Evolutionary conservation across 2,329 filamentous ascomycete genomes (phyloP).

Genomic region (Arthroderma sp.): DNA sequence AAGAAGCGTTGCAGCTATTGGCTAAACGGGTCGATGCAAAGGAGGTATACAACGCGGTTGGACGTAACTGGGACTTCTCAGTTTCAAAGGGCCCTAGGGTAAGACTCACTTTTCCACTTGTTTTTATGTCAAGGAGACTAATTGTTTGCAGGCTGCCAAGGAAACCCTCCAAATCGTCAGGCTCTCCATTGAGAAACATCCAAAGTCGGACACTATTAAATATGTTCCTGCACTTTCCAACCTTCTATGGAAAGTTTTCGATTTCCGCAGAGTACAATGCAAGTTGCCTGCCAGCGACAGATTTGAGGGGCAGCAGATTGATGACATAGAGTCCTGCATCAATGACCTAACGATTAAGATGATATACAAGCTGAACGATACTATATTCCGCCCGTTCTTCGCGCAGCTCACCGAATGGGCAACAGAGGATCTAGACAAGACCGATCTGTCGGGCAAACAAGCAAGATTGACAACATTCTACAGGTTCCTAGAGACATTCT

Average conservation of each 20-base stretch:
- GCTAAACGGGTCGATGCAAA: conserved; percentile 67
- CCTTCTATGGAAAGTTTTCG: conserved; percentile 44
- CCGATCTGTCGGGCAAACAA: conserved; percentile 46
- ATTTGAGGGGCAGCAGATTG: conserved; percentile 39
- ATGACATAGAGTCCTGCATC: conserved; percentile 50
- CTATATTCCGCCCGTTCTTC: conserved; percentile 85
- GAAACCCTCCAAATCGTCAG: conserved; percentile 61
- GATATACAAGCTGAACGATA: conserved; percentile 94
- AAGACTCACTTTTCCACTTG: conserved; percentile 26
- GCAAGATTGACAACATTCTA: conserved; percentile 66
- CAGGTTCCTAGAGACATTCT: conserved; percentile 67
- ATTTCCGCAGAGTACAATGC: conserved; percentile 33
- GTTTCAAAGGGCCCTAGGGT: conserved; percentile 50
- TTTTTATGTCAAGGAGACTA: conserved; percentile 13
- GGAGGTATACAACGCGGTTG: conserved; percentile 60
- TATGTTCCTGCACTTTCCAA: conserved; percentile 58
- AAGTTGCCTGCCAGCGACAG: conserved; percentile 18
- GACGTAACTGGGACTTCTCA: conserved; percentile 60
- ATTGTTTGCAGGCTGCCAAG: conserved; percentile 43
- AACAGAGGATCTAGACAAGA: conserved; percentile 47
- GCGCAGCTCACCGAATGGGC: conserved; percentile 75
- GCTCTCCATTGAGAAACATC: conserved; percentile 60
- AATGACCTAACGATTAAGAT: conserved; percentile 71
- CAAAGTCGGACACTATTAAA: conserved; percentile 68
- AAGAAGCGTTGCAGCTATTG: conserved; percentile 58